Evolutionary conservation across 2,329 filamentous ascomycete genomes (phyloP).

Genomic region (Periconia macrospinosa): DNA sequence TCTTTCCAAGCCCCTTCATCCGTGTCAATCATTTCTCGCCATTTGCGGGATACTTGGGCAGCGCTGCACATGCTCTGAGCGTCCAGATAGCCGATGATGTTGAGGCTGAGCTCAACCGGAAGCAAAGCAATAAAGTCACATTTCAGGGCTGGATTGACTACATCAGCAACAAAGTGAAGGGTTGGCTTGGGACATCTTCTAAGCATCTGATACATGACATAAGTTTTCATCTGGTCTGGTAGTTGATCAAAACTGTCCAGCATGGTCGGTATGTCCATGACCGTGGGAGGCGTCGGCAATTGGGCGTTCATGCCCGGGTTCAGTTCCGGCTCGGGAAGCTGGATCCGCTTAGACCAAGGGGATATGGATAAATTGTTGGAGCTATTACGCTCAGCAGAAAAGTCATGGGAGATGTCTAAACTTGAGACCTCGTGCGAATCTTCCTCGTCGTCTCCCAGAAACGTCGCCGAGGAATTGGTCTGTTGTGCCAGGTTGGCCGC

Average conservation of each 20-base stretch:
- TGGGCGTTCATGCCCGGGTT: slow-evolving; percentile 33
- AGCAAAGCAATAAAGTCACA: slow-evolving; percentile 88
- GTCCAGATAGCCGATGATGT: slow-evolving; percentile 85
- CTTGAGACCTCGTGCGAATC: slow-evolving; percentile 42
- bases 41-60: slow-evolving; percentile 90
- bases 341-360: slow-evolving; percentile 21
- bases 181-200: slow-evolving; percentile 86
- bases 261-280: slow-evolving; percentile 83
- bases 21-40: slow-evolving; percentile 86
- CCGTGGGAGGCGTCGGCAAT: slow-evolving; percentile 37
- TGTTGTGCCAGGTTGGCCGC: slow-evolving; percentile 63
- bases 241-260: slow-evolving; percentile 89
- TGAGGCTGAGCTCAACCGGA: slow-evolving; percentile 82
- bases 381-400: slow-evolving; percentile 11
- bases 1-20: slow-evolving; percentile 97
- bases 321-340: slow-evolving; percentile 17
- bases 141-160: slow-evolving; percentile 91
- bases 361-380: slow-evolving; percentile 18
- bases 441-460: slow-evolving; percentile 27
- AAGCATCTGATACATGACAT: slow-evolving; percentile 95
- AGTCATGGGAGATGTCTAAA: slow-evolving; percentile 35
- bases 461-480: slow-evolving; percentile 30
- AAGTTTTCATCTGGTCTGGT: slow-evolving; percentile 88
- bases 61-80: slow-evolving; percentile 83
- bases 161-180: slow-evolving; percentile 82